Evolutionary conservation across 345 rosid species (phyloP).

Genomic region (Dovyalis caffra): DNA sequence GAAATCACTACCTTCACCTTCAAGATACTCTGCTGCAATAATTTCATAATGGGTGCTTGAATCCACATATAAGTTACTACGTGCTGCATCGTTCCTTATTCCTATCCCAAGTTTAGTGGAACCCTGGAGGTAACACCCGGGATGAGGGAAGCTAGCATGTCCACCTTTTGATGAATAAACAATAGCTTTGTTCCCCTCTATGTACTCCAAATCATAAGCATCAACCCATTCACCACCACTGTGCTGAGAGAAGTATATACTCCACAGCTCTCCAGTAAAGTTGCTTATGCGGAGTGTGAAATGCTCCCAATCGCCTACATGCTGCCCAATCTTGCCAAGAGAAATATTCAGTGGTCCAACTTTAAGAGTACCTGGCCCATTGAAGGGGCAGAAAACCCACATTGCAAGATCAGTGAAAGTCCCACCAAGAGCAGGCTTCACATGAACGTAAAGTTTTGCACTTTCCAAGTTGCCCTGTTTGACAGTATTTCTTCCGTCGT

Average conservation of each 20-base stretch:
- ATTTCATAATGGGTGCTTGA: conserved; percentile 67
- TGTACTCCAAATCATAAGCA: conserved; percentile 64
- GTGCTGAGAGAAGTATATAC: conserved; percentile 86
- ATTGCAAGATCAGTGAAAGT: conserved; percentile 75
- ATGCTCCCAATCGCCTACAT: conserved; percentile 96
- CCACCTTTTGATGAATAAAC: conserved; percentile 70
- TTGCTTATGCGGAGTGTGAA: conserved; percentile 82
- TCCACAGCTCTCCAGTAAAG: conserved; percentile 72
- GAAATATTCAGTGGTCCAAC: conserved; percentile 46
- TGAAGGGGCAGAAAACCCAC: conserved; percentile 92
- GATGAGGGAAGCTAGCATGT: conserved; percentile 76
- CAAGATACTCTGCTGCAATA: conserved; percentile 73
- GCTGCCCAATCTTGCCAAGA: conserved; percentile 67
- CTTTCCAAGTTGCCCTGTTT: conserved; percentile 64
- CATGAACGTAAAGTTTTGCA: conserved; percentile 71
- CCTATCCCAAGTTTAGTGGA: conserved; percentile 63
- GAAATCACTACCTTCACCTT: conserved; percentile 40
- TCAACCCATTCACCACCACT: conserved; percentile 84
- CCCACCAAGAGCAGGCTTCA: conserved; percentile 84
- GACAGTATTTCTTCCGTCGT: conserved; percentile 30
- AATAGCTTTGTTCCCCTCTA: conserved; percentile 53
- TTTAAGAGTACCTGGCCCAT: conserved; percentile 82
- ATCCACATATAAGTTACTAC: conserved; percentile 47
- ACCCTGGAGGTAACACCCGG: conserved; percentile 71
- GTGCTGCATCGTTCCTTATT: conserved; percentile 64